Evolutionary conservation across 1,284 basidiomycete genomes (phyloP).

Genomic region (Stygiomarasmius scandens): DNA sequence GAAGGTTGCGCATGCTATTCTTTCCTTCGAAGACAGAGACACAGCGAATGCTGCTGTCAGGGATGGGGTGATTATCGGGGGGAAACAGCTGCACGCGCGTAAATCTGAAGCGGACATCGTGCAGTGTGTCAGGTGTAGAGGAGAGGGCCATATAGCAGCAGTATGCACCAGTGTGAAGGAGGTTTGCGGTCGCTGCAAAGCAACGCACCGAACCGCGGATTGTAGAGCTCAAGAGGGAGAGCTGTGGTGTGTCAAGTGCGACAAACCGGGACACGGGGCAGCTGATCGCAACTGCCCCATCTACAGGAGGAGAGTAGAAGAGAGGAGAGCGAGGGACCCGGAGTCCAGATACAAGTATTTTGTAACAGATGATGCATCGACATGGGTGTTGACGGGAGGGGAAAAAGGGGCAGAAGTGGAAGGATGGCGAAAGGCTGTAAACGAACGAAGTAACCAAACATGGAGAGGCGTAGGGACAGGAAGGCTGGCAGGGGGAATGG

Average conservation of each 20-base stretch:
- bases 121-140: slow-evolving; percentile 12
- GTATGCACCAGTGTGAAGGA: neutral
- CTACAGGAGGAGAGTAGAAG: neutral
- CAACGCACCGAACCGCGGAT: slow-evolving; percentile 8
- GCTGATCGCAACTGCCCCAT: slow-evolving; percentile 13
- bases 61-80: slow-evolving; percentile 7
- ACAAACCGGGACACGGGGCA: slow-evolving; percentile 14
- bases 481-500: too few species aligned
- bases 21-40: neutral
- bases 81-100: neutral
- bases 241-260: slow-evolving; percentile 13
- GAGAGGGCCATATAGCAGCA: neutral
- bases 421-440: neutral
- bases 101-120: slow-evolving; percentile 6
- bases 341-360: slow-evolving; percentile 16
- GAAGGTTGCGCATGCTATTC: slow-evolving; percentile 1
- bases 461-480: neutral
- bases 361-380: slow-evolving; percentile 1
- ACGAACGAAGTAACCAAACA: neutral
- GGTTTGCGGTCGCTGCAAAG: slow-evolving; percentile 15
- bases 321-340: slow-evolving; percentile 2
- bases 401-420: neutral
- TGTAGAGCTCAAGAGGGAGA: slow-evolving; percentile 2
- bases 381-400: neutral
- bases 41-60: neutral